Evolutionary conservation across 176 grass and related monocot species (phyloP).

Genomic region (Bothriochloa decipiens): DNA sequence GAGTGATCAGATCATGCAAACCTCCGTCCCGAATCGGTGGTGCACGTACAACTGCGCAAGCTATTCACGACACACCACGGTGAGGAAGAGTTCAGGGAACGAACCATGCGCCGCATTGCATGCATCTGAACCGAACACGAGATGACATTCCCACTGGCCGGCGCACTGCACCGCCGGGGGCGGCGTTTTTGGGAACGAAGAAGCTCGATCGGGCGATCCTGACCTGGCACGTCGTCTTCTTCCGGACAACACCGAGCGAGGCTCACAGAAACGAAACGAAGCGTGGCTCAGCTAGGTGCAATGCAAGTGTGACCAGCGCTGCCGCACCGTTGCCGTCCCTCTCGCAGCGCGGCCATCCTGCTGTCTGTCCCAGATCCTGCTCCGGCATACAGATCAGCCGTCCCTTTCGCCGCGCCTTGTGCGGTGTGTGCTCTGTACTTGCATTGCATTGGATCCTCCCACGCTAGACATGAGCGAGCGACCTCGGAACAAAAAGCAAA

Average conservation of each 20-base stretch:
- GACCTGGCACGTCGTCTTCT: neutral
- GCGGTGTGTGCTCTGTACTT: neutral
- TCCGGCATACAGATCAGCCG: slow-evolving; percentile 38
- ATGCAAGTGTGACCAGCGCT: neutral
- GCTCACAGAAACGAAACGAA: neutral
- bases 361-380: slow-evolving; percentile 21
- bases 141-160: neutral
- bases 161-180: neutral
- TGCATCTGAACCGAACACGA: neutral
- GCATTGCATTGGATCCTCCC: slow-evolving; percentile 13
- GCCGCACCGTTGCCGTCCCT: neutral
- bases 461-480: neutral
- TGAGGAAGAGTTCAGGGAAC: neutral
- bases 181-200: neutral
- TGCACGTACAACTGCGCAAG: neutral
- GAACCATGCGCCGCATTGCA: neutral
- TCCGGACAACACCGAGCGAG: neutral
- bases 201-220: neutral
- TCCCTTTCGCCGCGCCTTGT: slow-evolving; percentile 15
- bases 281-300: neutral
- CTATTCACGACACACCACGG: slow-evolving; percentile 16
- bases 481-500: neutral
- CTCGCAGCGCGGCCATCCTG: slow-evolving; percentile 16
- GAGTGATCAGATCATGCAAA: neutral
- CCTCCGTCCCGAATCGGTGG: neutral